Evolutionary conservation across 2,329 filamentous ascomycete species (phyloP).

Genomic region (Nemania serpens): DNA sequence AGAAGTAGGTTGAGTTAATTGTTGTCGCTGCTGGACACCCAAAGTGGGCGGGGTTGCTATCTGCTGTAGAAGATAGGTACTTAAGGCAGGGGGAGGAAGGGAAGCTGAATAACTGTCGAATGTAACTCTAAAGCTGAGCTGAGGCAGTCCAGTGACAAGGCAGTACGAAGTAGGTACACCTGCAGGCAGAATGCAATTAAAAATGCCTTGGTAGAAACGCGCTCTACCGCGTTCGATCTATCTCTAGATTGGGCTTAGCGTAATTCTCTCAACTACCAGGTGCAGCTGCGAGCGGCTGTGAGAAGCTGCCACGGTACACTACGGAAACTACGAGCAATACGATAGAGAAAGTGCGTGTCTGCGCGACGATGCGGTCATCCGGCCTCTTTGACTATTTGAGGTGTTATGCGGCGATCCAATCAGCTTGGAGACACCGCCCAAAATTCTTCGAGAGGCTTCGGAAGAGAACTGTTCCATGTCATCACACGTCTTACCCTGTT

Average conservation of each 20-base stretch:
- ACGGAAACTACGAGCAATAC: too few species aligned
- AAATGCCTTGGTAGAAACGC: too few species aligned
- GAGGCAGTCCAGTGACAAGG: too few species aligned
- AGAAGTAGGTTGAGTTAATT: background rate
- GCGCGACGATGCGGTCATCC: background rate
- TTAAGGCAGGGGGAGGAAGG: background rate
- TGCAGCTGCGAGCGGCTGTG: background rate
- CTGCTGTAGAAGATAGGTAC: too few species aligned
- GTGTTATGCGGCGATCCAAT: background rate
- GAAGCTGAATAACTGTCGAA: background rate
- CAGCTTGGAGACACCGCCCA: background rate
- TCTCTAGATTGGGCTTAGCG: background rate
- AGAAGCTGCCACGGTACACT: too few species aligned
- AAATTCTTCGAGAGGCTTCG: background rate
- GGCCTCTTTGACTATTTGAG: background rate
- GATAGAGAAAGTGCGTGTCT: background rate
- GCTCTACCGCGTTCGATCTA: background rate
- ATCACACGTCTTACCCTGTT: too few species aligned
- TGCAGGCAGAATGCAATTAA: background rate
- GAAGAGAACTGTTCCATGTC: too few species aligned
- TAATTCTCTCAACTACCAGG: background rate
- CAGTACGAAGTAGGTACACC: too few species aligned
- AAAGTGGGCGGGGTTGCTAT: background rate
- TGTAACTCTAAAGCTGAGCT: background rate
- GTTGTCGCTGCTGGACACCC: background rate